Base-by-base conservation (phyloP, 129 eudicot species). In the Smallanthus sonchifolius region DNA sequence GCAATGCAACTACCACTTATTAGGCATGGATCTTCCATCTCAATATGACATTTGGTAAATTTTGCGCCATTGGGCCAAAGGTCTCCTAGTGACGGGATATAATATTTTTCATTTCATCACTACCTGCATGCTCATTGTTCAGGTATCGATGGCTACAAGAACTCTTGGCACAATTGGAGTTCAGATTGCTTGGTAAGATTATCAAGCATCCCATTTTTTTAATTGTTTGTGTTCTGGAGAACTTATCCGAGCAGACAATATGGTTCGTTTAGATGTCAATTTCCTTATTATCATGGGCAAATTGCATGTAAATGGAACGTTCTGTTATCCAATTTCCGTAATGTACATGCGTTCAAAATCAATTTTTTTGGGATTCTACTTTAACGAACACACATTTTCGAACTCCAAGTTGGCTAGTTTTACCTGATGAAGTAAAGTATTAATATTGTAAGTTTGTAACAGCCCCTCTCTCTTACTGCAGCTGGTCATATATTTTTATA, bases 111-210 rank as follows among this genome's bases (percentile, higher is more conserved):
- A 7, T 72, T 70, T 67, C 34, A 55, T 57, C 47, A 72, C 70
- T 60, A 34, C 35, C 62, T 65, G 14, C 75, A 57, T 81, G 70
- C 64, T 54, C 48, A n/a, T 63, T 37, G 61, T 81, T 77, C 83
- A 94, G 98, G 97, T 94, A 65, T 94, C 98, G 55, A 94, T 94
- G 98, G 98, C 96, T 81, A 81, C 28, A 88, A 90, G 98, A 88
- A 94, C 98, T 70, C 92, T 94, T 48, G 98, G 98, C 42, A 80
- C 82, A 51, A 51, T 87, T 72, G 98, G 98, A 72, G 97, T 94
- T 73, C 97, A 90, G 82, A 74, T 91, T 77, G 83, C 89, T 51
- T 94, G 98, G 98, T 94, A 88, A 47, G 88, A 72, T 62, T 66
- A 81, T 75, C 65, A 35, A 10, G 60, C 70, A 5, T 36, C 9